Base-by-base conservation (phyloP, 805 yeast genomes). In the Candida oleophila region DNA sequence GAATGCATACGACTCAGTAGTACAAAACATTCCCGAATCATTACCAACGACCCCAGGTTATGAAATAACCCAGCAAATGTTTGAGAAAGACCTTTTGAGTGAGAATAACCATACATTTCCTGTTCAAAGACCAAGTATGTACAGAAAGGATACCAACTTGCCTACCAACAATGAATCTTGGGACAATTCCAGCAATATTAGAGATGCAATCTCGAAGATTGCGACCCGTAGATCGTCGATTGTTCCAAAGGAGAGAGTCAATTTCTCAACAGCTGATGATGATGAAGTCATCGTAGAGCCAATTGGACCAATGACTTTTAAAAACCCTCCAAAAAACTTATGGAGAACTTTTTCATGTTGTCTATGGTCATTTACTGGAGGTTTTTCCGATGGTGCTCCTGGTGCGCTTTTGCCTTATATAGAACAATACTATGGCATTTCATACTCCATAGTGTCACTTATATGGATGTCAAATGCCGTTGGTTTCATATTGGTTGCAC, bases 41-140 rank as follows among this genome's bases (percentile, higher is more conserved):
- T 46, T 69, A 16, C 76, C 76, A 18, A 64, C 69, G 0, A 71
- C 76, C 0, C 76, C 76, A 3, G 76, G 73, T 1, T 55, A 54
- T 40, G 74, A 69, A 32, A 41, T 66, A 14, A 41, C 48, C 2
- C 38, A 44, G 3, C n/a, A 20, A 16, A 34, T 22, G 30, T 34
- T 42, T 22, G 34, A 22, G 19, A 11, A 28, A 11, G 30, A 11
- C 30, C 11, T 25, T 25, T 11, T 7, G 11, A 5, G 11, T 7
- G 9, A 25, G 30, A 25, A 25, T 7, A 11, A 25, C 30, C 5
- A 7, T 25, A 11, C 9, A 11, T 11, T 25, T 14, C 42, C 42
- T 5, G 22, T 20, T 8, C 42, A 40, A 20, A 40, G 42, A 22
- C 42, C 45, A 22, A 35, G 9, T 20, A 18, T 42, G 32, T 42